These are phyloP conservation scores for Bacterosira constricta DNA, from an alignment of 108 stramenopile genomes.

Conservation along the genomic window DNA sequence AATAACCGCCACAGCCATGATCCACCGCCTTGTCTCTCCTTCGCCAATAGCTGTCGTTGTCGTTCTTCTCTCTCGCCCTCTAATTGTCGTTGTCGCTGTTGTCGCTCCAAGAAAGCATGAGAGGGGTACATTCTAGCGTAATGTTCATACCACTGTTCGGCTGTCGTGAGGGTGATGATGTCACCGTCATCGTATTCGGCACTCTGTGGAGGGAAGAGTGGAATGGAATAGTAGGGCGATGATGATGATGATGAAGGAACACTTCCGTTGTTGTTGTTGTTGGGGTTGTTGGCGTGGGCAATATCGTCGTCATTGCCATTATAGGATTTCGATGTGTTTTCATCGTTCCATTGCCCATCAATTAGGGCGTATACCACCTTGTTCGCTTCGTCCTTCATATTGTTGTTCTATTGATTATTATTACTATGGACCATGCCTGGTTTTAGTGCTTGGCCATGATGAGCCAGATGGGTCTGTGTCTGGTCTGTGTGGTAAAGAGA, in stretches of 20 bases:
- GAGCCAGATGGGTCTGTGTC: too few relatives aligned
- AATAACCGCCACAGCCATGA: too few relatives aligned
- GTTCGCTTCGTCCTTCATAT: too few relatives aligned
- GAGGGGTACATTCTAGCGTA: slow-evolving; percentile 39
- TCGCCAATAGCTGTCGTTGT: not conserved
- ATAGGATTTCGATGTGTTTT: too few relatives aligned
- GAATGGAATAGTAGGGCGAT: not conserved
- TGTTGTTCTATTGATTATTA: too few relatives aligned
- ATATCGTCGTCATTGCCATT: not conserved
- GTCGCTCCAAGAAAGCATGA: slow-evolving; percentile 4
- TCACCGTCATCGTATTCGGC: not conserved
- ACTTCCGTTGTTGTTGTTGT: not conserved
- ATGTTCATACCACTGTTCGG: slow-evolving; percentile 40
- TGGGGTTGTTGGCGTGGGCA: not conserved
- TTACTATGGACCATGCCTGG: too few relatives aligned
- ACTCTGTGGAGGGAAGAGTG: too few relatives aligned
- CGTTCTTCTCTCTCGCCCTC: not conserved
- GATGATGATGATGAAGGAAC: not conserved
- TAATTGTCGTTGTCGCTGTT: not conserved
- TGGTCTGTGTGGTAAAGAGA: too few relatives aligned
- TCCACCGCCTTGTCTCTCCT: not conserved
- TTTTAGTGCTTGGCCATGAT: too few relatives aligned
- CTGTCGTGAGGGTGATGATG: slow-evolving; percentile 14
- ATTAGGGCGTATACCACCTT: too few relatives aligned
- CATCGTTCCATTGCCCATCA: not conserved